Conservation (phyloP, 1,139 yeast genomes). For the Oligophagozyma castellii region DNA sequence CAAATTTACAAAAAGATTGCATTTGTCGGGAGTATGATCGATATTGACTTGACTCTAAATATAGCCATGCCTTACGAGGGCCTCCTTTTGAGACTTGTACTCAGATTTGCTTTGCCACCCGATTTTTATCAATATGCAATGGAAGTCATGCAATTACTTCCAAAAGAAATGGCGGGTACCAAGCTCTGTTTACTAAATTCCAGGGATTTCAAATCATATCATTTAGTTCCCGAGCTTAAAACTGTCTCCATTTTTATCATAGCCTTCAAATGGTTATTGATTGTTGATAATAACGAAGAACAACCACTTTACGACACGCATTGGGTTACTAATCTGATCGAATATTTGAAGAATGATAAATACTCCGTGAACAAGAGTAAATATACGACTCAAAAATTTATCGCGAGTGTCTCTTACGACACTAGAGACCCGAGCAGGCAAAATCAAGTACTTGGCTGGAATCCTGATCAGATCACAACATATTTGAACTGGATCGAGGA, state of each 20-base stretch:
- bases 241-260: not conserved
- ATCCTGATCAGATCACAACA: constrained; percentile 8
- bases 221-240: not conserved
- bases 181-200: not conserved
- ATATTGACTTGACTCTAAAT: constrained; percentile 8
- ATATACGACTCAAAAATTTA: constrained; percentile 1
- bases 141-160: not conserved
- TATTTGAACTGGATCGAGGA: constrained; percentile 21
- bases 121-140: constrained; percentile 4
- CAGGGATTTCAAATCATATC: not conserved
- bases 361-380: not conserved
- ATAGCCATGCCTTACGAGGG: constrained; percentile 7
- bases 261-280: not conserved
- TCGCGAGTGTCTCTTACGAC: constrained; percentile 2
- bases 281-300: no score
- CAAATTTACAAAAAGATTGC: constrained; percentile 14
- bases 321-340: not conserved
- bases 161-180: not conserved
- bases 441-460: constrained; percentile 10
- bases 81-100: constrained; percentile 12
- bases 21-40: constrained; percentile 7
- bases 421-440: constrained; percentile 5
- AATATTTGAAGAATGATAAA: not conserved
- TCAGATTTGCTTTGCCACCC: constrained; percentile 14
- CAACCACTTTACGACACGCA: not conserved